Base-by-base conservation (phyloP, 163 green algal genomes). In the Chlamydomonas reinhardtii region DNA sequence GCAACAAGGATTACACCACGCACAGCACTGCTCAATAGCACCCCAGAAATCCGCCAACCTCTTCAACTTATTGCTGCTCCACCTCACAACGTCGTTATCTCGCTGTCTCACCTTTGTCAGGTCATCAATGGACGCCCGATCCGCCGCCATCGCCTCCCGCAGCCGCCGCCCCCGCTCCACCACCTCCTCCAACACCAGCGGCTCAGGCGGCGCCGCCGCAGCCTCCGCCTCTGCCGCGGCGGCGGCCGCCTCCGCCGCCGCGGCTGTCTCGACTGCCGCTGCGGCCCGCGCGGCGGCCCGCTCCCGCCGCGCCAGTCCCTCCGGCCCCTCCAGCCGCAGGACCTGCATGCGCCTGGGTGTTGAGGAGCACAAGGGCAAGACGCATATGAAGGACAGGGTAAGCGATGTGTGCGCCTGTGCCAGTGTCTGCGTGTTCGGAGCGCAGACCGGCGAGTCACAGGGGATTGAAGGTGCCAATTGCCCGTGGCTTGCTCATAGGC, bases 281-380 rank as follows among this genome's bases (percentile, higher is more conserved):
- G 65, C 27, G 17, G 64, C 24, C 64, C n/a, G 16, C 39, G 17
- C 19, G 20, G 39, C 62, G 27, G 39, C 48, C 69, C 43, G 17
- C 14, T 73, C 25, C 19, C 19, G 31, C 31, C 48, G 39, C 14
- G 27, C 43, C 12, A 84, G 65, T 2, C 66, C 77, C 5, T 32
- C 48, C 6, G 35, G 66, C n/a, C 77, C 77, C 31, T 59, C 77
- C 37, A 76, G 16, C 25, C 77, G 48, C 19, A 84, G 66, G 1
- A 76, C 31, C 31, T 76, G 39, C 20, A 84, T 35, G 16, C 65
- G 65, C 66, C 77, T 84, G 77, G 22, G 27, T 66, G 59, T 4
- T n/a, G n/a, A n/a, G n/a, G n/a, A n/a, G n/a, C n/a, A n/a, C n/a
- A n/a, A n/a, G n/a, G n/a, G n/a, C n/a, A n/a, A n/a, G n/a, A n/a